Conservation (phyloP, 805 yeast genomes). For the Alloascoidea africana region DNA sequence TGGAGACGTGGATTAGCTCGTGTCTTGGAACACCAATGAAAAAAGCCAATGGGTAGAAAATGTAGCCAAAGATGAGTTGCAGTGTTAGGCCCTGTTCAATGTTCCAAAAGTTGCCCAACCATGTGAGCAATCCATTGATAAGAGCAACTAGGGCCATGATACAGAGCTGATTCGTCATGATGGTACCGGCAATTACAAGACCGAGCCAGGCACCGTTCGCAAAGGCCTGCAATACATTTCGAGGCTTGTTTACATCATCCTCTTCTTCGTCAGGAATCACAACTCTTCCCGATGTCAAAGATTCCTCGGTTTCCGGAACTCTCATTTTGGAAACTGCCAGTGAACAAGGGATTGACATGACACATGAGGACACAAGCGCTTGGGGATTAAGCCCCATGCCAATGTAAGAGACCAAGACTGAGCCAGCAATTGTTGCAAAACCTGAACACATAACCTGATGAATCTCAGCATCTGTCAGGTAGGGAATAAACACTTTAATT, state of each 20-base stretch:
- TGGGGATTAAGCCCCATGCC: slow-evolving; percentile 48
- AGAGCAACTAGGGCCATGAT: slow-evolving; percentile 45
- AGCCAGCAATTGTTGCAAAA: slow-evolving; percentile 49
- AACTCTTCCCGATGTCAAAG: slow-evolving; percentile 32
- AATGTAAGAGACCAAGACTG: slow-evolving; percentile 46
- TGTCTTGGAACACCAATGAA: slow-evolving; percentile 38
- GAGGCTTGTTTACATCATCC: slow-evolving; percentile 16
- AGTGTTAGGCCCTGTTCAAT: slow-evolving; percentile 32
- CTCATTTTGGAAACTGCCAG: slow-evolving; percentile 45
- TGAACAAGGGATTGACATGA: slow-evolving; percentile 55
- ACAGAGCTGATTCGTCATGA: slow-evolving; percentile 43
- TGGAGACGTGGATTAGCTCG: slow-evolving; percentile 34
- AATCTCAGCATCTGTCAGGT: slow-evolving; percentile 41
- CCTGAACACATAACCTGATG: slow-evolving; percentile 51
- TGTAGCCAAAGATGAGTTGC: slow-evolving; percentile 40
- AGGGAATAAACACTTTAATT: slow-evolving; percentile 43
- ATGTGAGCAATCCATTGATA: slow-evolving; percentile 36
- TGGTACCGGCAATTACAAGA: slow-evolving; percentile 37
- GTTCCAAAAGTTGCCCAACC: slow-evolving; percentile 53
- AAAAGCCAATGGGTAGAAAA: slow-evolving; percentile 46
- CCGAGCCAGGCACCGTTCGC: slow-evolving; percentile 45
- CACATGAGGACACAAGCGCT: slow-evolving; percentile 50
- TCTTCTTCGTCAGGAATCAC: slow-evolving; percentile 28
- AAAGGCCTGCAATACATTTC: slow-evolving; percentile 40
- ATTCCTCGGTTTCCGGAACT: slow-evolving; percentile 41